Percentiles rank a stretch among this genome's conserved stretches.
Evolutionary conservation across 306 rosid genomes (phyloP).

Genomic region (Albizia julibrissin): DNA sequence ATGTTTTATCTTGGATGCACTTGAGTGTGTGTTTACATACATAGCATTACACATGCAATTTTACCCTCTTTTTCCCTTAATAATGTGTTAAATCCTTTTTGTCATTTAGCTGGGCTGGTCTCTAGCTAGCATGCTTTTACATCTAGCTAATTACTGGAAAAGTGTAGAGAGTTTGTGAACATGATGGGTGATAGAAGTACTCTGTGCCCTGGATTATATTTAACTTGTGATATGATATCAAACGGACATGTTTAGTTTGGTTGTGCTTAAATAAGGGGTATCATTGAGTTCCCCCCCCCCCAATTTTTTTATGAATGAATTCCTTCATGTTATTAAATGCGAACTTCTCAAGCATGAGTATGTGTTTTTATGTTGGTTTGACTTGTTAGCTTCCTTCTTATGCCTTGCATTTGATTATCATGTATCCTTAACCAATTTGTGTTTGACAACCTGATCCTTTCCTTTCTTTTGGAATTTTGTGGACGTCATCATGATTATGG

Average conservation of each 20-base stretch:
- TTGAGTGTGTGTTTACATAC: neutral
- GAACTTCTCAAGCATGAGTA: conserved; percentile 3
- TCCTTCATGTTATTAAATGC: conserved; percentile 29
- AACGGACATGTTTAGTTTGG: conserved; percentile 16
- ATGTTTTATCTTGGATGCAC: neutral
- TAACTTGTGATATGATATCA: conserved; percentile 15
- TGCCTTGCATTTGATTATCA: conserved; percentile 21
- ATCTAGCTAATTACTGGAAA: conserved; percentile 28
- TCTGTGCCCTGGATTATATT: conserved; percentile 1
- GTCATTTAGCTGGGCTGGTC: neutral
- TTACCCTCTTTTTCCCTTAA: neutral
- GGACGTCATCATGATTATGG: conserved; percentile 26
- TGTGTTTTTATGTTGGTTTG: conserved; percentile 13
- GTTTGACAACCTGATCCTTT: neutral
- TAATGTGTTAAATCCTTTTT: neutral
- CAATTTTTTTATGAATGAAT: neutral
- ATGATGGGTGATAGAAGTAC: conserved; percentile 20
- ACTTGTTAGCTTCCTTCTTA: conserved; percentile 8
- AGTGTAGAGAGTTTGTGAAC: conserved; percentile 18
- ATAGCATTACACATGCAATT: neutral
- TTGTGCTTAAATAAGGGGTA: conserved; percentile 14
- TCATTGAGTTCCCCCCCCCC: neutral
- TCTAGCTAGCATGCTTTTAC: conserved; percentile 9
- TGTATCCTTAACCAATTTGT: neutral
- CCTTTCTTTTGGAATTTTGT: conserved; percentile 17